Evolutionary conservation across 768 basidiomycete species (phyloP), one percentile per base, ranked within the genome.

Genomic region (Epithele typhae): DNA sequence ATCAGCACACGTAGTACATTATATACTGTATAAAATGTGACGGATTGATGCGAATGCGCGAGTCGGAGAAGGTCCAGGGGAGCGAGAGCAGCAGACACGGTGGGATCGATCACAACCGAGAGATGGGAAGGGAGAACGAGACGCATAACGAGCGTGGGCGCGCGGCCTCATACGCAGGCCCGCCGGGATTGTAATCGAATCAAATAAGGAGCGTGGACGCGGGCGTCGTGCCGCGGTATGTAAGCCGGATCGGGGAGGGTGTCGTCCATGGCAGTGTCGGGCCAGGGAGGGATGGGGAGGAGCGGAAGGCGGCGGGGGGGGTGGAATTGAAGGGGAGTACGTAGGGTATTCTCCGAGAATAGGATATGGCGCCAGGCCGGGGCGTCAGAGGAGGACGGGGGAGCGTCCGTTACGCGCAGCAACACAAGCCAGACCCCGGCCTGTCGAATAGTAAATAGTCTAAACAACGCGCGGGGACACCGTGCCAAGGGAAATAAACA

Each of bases 1-100:
- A 37, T 45, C 44, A 50, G 45, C 49, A 51, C 49, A 51, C 34
- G 40, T 51, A 46, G 40, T 51, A 51, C 49, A 51, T 51, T 51
- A 51, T 51, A 46, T 51, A 46, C 45, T 38, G 45, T 51, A 46
- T 51, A 51, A 41, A 21, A 18, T 27, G 25, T 9, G 25, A 45
- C n/a, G n/a, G n/a, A n/a, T n/a, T n/a, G n/a, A n/a, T n/a, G n/a
- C 27, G 14, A 7, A 30, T 7, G 14, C 27, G 27, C 27, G 27
- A 30, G 27, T 14, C 45, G 30, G 45, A 51, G 23, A 19, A 46
- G n/a, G 44, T 19, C 27, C n/a, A n/a, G 46, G 40, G 40, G 30
- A 33, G 33, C 49, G 30, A 45, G 32, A 34, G 36, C 42, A 37
- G 15, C 47, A 30, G 11, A 14, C 14, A 25, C 27, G 7, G 14